These are phyloP conservation scores for Gastrolobium villosum DNA, from an alignment of 306 rosid species.

Conservation along the genomic window DNA sequence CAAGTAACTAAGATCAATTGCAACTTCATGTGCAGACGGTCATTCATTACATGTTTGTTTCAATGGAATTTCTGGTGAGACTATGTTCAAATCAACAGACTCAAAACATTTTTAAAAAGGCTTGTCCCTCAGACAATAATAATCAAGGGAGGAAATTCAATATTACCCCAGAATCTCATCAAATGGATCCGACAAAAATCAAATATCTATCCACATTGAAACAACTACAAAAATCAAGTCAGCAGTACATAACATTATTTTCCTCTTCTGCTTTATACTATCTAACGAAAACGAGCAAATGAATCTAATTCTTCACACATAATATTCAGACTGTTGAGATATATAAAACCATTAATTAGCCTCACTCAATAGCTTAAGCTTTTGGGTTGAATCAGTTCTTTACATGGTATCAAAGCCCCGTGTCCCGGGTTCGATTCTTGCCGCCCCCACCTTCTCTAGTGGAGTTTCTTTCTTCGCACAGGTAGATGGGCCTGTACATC, in stretches of 20 bases:
- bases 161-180: constrained; percentile 34
- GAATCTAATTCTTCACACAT: constrained; percentile 23
- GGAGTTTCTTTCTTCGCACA: too few species aligned
- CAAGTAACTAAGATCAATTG: constrained; percentile 23
- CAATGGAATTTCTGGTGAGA: constrained; percentile 1
- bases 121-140: background rate
- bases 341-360: too few species aligned
- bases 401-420: too few species aligned
- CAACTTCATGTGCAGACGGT: background rate
- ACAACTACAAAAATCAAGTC: constrained; percentile 30
- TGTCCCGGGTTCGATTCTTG: too few species aligned
- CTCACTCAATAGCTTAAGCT: too few species aligned
- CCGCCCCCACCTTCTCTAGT: too few species aligned
- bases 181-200: constrained; percentile 28
- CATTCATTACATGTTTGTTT: constrained; percentile 6
- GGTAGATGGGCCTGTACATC: too few species aligned
- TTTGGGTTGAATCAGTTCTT: too few species aligned
- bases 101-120: background rate
- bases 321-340: too few species aligned
- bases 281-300: constrained; percentile 17
- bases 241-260: constrained; percentile 28
- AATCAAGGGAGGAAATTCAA: constrained; percentile 9
- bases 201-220: constrained; percentile 43
- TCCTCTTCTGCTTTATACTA: constrained; percentile 19
- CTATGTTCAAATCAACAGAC: constrained; percentile 42